Base-by-base conservation (phyloP, 148 eudicot genomes). In the Arbutus unedo region DNA sequence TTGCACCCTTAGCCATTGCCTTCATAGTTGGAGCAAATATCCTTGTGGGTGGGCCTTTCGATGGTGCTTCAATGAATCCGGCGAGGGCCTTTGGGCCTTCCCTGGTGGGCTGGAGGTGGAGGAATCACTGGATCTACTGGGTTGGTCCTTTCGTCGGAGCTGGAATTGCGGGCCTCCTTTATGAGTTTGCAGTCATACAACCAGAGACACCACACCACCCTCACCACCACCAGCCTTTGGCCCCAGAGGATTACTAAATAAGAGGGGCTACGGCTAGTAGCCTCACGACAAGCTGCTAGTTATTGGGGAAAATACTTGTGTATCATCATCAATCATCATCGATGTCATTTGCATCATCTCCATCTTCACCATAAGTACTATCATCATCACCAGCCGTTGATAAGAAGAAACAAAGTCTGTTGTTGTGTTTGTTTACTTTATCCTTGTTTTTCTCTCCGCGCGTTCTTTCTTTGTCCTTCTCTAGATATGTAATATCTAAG, bases 181-280 rank as follows among this genome's bases (percentile, higher is more conserved):
- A 93, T n/a, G 96, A 91, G 86, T 88, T 86, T 23, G 86, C 84
- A 44, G 43, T 93, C 38, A 90, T 93, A 51, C 91, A 88, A 6
- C 31, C 90, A 2, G 90, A 89, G 16, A 53, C 80, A 2, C 45
- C 85, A 0, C 85, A 77, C 31, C 93, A 79, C 77, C 75, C 81
- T 59, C 59, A 81, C 64, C 85, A 59, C 23, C 93, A 91, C 84
- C 95, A 92, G 86, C 93, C 95, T 21, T 82, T 92, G 89, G 93
- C 93, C 38, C 95, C 93, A 0, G 95, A 91, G 55, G 95, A 92
- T 79, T 92, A 92, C 91, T 92, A 89, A 66, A 60, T 59, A 19
- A 18, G 64, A 59, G 19, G 19, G 7, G 19, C 59, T 55, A 18
- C 16, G 15, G n/a, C 38, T 31, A 31, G 38, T 31, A 19, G 19